Evolutionary conservation across 2,329 filamentous ascomycete genomes (phyloP), one percentile per base, ranked within the genome.

Genomic region (Colletotrichum higginsianum): DNA sequence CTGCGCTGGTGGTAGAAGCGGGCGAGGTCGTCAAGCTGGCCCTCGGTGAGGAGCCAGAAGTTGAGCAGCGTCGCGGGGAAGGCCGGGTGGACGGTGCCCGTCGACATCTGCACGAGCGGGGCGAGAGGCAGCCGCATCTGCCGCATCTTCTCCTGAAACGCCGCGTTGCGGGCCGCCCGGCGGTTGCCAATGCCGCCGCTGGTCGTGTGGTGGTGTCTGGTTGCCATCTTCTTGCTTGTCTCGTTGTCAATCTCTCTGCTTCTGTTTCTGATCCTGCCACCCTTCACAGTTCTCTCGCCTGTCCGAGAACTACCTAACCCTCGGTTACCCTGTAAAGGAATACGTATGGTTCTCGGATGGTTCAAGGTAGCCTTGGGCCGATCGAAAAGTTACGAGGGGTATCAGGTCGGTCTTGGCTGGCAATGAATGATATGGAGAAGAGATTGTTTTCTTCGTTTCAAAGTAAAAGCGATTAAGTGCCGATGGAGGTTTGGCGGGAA

Each of bases 1-100:
- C 86, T 88, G 69, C 86, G 86, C 82, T 95, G 93, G 82, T 93
- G 91, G 84, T 94, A 95, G 82, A 92, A 94, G 75, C 87, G 84
- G 3, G 92, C 92, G 50, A 95, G 86, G 65, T 84, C 83, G 82
- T 95, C 92, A 66, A 94, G 89, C 81, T 95, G 86, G 40, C 82
- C 82, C 79, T 93, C 91, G 18, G 91, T 94, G 47, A 95, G 87
- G 42, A 94, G 89, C 87, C 92, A 93, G 82, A 93, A 94, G 78
- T 88, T 87, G 56, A 95, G 89, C 66, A 94, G 85, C 4, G 89
- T 93, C 23, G 78, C 77, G 1, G 93, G 93, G 79, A 93, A 95
- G 66, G 84, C 79, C 0, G 90, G 88, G 77, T 93, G 92, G 2
- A 92, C 82, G n/a, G 82, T 78, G 61, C 92, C 92, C 2, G 87